A percentile compares a stretch with the other conserved stretches of the same genome.
Conservation (phyloP, 1,139 yeast genomes). For the Suhomyces panamericanus region DNA sequence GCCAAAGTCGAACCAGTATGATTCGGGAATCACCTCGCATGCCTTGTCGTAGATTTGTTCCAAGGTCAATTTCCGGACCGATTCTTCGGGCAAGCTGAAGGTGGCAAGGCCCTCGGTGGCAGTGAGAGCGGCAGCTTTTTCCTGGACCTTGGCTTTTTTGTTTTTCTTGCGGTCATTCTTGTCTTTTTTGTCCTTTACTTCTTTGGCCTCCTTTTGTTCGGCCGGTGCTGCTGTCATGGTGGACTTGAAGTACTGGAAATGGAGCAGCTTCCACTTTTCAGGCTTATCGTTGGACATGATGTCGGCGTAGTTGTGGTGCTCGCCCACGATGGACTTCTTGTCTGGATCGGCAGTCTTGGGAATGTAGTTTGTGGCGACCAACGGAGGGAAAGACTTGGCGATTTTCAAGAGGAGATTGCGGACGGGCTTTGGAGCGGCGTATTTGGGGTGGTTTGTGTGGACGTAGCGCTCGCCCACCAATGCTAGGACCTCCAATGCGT, state of each 20-base stretch:
- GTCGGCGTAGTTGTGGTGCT: conserved; percentile 57
- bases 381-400: conserved; percentile 57
- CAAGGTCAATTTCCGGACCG: conserved; percentile 49
- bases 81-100: conserved; percentile 49
- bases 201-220: neutral
- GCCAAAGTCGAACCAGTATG: conserved; percentile 64
- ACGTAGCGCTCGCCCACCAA: conserved; percentile 48
- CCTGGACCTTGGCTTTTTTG: conserved; percentile 2
- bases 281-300: conserved; percentile 55
- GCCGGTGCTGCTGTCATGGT: conserved; percentile 7
- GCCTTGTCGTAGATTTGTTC: conserved; percentile 70
- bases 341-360: conserved; percentile 20
- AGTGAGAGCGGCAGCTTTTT: conserved; percentile 6
- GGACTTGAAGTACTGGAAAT: conserved; percentile 53
- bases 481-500: conserved; percentile 65
- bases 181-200: conserved; percentile 5
- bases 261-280: conserved; percentile 55
- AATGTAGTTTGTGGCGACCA: conserved; percentile 43
- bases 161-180: conserved; percentile 5
- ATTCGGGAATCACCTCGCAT: conserved; percentile 56
- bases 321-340: conserved; percentile 31
- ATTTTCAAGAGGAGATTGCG: conserved; percentile 50
- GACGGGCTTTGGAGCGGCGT: conserved; percentile 42
- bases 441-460: conserved; percentile 33
- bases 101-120: conserved; percentile 46